Conservation (phyloP, 1,139 yeast species). For the Suzukiozyma palmioleophila region DNA sequence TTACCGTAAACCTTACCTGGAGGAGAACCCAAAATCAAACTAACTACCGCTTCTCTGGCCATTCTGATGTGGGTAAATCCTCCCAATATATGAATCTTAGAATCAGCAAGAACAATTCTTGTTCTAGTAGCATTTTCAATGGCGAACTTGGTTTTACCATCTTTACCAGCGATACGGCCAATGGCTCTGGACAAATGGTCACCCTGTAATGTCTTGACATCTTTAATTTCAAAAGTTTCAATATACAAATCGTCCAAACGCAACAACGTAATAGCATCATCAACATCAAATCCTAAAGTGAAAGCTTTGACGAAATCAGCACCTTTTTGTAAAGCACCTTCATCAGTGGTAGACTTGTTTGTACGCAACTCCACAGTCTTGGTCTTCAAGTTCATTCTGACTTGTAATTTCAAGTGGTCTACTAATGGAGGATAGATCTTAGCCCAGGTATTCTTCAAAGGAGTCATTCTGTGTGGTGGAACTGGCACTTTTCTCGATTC, state of each 20-base stretch:
- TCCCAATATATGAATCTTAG: conserved; percentile 92
- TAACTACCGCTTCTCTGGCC: conserved; percentile 96
- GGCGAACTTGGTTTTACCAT: conserved; percentile 97
- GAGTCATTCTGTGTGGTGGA: conserved; percentile 96
- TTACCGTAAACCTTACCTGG: conserved; percentile 98
- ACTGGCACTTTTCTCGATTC: conserved; percentile 88
- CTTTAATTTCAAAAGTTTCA: conserved; percentile 95
- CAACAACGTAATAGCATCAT: conserved; percentile 91
- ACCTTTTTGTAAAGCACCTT: conserved; percentile 94
- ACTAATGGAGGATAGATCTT: conserved; percentile 94
- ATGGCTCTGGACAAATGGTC: conserved; percentile 97
- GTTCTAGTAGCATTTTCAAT: conserved; percentile 98
- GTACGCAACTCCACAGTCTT: conserved; percentile 87
- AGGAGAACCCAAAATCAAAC: conserved; percentile 93
- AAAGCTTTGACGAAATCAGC: conserved; percentile 95
- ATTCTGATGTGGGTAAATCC: conserved; percentile 95
- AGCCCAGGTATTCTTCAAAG: conserved; percentile 84
- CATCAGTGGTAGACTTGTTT: conserved; percentile 73
- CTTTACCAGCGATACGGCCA: conserved; percentile 99
- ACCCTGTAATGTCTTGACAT: conserved; percentile 90
- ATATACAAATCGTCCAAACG: conserved; percentile 94
- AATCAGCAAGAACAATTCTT: conserved; percentile 93
- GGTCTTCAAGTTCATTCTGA: conserved; percentile 86
- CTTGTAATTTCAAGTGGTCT: conserved; percentile 90
- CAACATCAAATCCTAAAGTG: conserved; percentile 92